Percentiles rank a stretch among this genome's conserved stretches.
Conservation (phyloP, 352 stramenopile species). For the Phytopythium litorale region DNA sequence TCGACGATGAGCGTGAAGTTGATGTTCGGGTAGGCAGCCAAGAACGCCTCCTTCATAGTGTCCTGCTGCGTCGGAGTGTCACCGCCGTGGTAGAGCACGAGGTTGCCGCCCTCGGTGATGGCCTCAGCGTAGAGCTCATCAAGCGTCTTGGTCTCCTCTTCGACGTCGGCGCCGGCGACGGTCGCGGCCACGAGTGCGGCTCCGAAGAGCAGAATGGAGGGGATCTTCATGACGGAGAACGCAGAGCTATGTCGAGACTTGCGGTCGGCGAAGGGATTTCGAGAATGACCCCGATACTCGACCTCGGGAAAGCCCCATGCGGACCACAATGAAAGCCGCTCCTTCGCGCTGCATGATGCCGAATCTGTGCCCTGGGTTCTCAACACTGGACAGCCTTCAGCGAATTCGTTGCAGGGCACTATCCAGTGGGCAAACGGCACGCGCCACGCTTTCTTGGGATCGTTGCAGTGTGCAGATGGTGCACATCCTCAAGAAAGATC, state of each 20-base stretch:
- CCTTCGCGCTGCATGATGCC: no score
- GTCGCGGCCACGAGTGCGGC: slow-evolving; percentile 9
- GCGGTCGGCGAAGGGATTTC: neutral
- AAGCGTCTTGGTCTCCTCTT: slow-evolving; percentile 41
- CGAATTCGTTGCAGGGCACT: no score
- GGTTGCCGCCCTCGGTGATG: slow-evolving; percentile 47
- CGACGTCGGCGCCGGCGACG: slow-evolving; percentile 4
- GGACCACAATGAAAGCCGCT: no score
- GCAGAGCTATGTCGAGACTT: neutral
- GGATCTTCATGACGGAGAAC: neutral
- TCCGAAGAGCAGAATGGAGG: neutral
- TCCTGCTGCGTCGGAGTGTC: slow-evolving; percentile 27
- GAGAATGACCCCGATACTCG: neutral
- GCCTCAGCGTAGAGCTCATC: slow-evolving; percentile 43
- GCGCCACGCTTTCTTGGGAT: no score
- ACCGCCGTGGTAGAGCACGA: slow-evolving; percentile 39
- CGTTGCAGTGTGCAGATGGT: no score
- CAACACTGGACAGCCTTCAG: no score
- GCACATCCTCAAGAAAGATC: no score
- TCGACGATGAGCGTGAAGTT: slow-evolving; percentile 59
- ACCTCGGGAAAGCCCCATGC: no score
- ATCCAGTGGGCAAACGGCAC: no score
- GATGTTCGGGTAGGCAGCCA: slow-evolving; percentile 36
- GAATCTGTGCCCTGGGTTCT: no score
- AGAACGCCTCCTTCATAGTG: slow-evolving; percentile 18